These are phyloP conservation scores for Alternaria panax DNA, from an alignment of 2,329 filamentous ascomycete species.

Conservation along the genomic window DNA sequence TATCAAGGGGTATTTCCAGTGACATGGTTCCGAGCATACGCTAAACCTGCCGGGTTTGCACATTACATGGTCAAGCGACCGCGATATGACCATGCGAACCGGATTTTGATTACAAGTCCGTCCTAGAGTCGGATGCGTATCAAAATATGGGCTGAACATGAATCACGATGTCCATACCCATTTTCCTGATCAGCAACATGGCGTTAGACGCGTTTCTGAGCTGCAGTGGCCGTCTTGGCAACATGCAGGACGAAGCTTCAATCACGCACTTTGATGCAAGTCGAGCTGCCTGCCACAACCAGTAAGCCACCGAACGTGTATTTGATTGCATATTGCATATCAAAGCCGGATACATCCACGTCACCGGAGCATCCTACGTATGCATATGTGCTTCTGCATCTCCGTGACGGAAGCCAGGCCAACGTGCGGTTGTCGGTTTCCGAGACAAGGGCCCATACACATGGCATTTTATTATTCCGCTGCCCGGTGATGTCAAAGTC, in stretches of 20 bases:
- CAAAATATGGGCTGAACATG: not conserved
- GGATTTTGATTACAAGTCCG: not conserved
- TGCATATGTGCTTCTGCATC: conserved; percentile 7
- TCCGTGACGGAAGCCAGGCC: conserved; percentile 7
- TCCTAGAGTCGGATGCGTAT: conserved; percentile 1
- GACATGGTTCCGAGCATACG: conserved; percentile 7
- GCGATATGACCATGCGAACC: not conserved
- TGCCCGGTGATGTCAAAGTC: conserved; percentile 11
- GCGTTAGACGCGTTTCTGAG: conserved; percentile 7
- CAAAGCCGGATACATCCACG: conserved; percentile 11
- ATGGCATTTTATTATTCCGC: conserved; percentile 15
- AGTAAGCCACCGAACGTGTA: conserved; percentile 17
- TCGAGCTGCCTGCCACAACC: conserved; percentile 10
- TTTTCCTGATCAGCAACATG: conserved; percentile 1
- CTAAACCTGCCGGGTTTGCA: conserved; percentile 4
- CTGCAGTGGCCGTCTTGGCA: conserved; percentile 21
- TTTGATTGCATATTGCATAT: conserved; percentile 3
- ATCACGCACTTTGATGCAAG: conserved; percentile 9
- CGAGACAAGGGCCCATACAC: conserved; percentile 10
- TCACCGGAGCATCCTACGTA: conserved; percentile 11
- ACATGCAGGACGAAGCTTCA: conserved; percentile 19
- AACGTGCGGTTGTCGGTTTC: conserved; percentile 11
- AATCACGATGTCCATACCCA: not conserved
- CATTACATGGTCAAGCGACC: not conserved
- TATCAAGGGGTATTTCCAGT: conserved; percentile 2